phyloP scores from a whole-genome alignment of 1,139 yeast genomes.

The Taphrina confusa region DNA sequence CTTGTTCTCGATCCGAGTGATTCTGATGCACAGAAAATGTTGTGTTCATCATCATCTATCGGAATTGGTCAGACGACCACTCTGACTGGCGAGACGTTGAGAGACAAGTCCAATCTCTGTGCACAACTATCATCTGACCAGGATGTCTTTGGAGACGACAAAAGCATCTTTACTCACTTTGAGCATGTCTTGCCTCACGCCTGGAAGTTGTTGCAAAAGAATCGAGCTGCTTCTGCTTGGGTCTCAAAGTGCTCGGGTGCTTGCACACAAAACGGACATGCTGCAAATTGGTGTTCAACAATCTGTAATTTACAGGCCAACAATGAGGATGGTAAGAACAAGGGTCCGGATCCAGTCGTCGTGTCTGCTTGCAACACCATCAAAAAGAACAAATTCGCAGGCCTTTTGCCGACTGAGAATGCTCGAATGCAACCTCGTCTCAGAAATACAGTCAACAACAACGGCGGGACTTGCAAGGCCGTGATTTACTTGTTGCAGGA shows the following conservation, averaged over 20 bases:
- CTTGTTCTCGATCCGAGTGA: not conserved
- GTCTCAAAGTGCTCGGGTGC: not conserved
- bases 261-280: not conserved
- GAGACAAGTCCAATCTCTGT: not conserved
- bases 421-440: not conserved
- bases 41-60: not conserved
- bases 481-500: not conserved
- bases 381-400: not conserved
- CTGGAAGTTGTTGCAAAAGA: not conserved
- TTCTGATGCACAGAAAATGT: not conserved
- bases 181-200: not conserved
- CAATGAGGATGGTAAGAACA: not conserved
- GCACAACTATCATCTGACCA: too few species aligned
- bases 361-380: not conserved
- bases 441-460: not conserved
- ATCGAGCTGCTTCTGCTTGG: not conserved
- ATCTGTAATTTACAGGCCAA: conserved; percentile 1
- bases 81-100: not conserved
- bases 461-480: not conserved
- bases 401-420: not conserved
- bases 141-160: not conserved
- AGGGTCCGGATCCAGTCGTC: not conserved
- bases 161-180: not conserved
- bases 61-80: not conserved
- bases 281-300: not conserved